Evolutionary conservation across 495 filamentous ascomycete genomes (phyloP), one percentile per base, ranked within the genome.

Genomic region (Pseudevernia furfuracea): DNA sequence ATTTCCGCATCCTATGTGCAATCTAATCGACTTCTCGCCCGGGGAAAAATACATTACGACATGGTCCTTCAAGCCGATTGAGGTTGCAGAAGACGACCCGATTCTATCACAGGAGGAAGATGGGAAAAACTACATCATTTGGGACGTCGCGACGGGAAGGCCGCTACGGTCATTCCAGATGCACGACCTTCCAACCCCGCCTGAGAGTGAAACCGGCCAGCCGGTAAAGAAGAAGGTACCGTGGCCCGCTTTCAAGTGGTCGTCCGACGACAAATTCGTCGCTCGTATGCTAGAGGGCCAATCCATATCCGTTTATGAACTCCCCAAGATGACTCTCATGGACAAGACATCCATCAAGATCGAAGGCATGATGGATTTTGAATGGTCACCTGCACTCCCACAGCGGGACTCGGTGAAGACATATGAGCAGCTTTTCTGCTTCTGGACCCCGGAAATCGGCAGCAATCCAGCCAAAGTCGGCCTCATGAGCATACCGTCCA

Each of bases 221-320:
- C 87, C 86, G 15, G 72, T 82, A 56, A 90, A 91, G 78, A 89
- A 90, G 77, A 97, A 97, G 82, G 86, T 95, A 60, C 89, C 92
- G 69, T 98, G 94, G 94, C 94, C 94, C 32, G 91, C 93, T 17
- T 98, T 98, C 84, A 98, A 98, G 77, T 98, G 94, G 94, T 96
- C 93, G 55, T 79, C 94, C 7, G 94, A 98, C 71, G 91, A 96
- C 79, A 92, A 92, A 74, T 98, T 97, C 74, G 92, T 97, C 55
- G 94, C 94, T 5, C 84, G 94, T 53, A 87, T 97, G 79, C 89
- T 87, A 61, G 93, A 90, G 62, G 89, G 87, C 64, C 84, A 91
- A 66, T 89, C 90, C 36, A 91, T 98, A 72, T 95, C 92, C 46
- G 87, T 97, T 69, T 98, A 96, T 76, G 94, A 97, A 74, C 79